Conservation (phyloP, 306 rosid species). For the Pterocarpus santalinus region DNA sequence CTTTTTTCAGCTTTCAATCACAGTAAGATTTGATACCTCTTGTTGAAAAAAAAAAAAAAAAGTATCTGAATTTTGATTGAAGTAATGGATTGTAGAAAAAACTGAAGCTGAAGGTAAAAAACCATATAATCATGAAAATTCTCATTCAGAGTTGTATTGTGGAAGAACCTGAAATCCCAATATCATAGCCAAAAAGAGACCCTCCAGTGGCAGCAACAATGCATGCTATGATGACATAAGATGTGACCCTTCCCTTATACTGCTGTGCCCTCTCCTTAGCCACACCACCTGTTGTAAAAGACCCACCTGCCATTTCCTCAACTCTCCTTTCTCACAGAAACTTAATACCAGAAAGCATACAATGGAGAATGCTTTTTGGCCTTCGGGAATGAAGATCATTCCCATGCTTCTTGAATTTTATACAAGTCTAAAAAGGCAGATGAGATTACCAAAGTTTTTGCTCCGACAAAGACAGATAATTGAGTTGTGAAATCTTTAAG, state of each 20-base stretch:
- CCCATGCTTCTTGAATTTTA: background rate
- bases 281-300: constrained; percentile 60
- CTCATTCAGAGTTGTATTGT: background rate
- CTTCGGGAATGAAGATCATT: background rate
- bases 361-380: background rate
- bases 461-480: background rate
- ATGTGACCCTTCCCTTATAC: constrained; percentile 72
- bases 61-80: constrained; percentile 9
- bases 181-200: constrained; percentile 81
- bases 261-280: constrained; percentile 72
- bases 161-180: constrained; percentile 81
- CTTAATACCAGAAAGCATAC: background rate
- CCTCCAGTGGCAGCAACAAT: constrained; percentile 86
- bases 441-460: background rate
- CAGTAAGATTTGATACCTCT: background rate
- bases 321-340: constrained; percentile 32
- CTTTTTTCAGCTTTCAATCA: background rate
- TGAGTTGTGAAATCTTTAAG: background rate
- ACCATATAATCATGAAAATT: constrained; percentile 16
- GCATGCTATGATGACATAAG: constrained; percentile 75
- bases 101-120: background rate
- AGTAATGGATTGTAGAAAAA: constrained; percentile 19
- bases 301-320: constrained; percentile 74
- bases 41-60: too few species aligned
- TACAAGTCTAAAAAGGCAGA: background rate